Evolutionary conservation across 2,329 filamentous ascomycete species (phyloP), one percentile per base, ranked within the genome.

Genomic region (Fusarium floridanum): DNA sequence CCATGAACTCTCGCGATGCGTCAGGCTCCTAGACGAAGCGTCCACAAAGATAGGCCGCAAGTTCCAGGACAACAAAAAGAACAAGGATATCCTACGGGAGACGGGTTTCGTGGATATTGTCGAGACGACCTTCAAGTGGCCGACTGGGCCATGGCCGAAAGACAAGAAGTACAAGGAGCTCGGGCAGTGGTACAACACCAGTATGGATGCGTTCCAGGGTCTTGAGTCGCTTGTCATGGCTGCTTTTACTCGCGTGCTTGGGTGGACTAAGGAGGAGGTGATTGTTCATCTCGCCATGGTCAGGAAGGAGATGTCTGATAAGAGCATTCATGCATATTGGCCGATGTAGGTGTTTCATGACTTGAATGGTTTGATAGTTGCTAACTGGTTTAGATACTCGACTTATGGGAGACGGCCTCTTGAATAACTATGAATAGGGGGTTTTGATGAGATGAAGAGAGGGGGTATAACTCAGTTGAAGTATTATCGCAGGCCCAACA

Each of bases 301-400:
- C 4, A 70, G 64, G 17, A 72, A 66, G 39, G 75, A 77, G 1
- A 12, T 77, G 6, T 67, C 61, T 12, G 66, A 68, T 11, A 76
- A 57, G 22, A 16, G 36, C 0, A 73, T 77, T 3, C 75, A 77
- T 55, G 71, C 75, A 17, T 76, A 76, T n/a, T 77, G 72, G 72
- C 65, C 71, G 0, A 36, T 77, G 68, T 77, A 66, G 39, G 3
- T 22, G 10, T 1, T 14, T 2, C 3, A 12, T 8, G 7, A 6
- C 4, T 20, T 20, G 6, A 2, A 9, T 4, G 0, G 6, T 8
- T 2, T 4, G 5, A 20, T n/a, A 20, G 2, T 12, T 45, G 5
- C 63, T 72, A 17, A 72, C n/a, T 1, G 16, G 1, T 22, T 1
- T 6, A 74, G 71, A 22, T 74, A 74, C 48, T 74, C 71, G 14